Evolutionary conservation across 2,329 filamentous ascomycete species (phyloP), one percentile per base, ranked within the genome.

Genomic region (Aureobasidium vineae): DNA sequence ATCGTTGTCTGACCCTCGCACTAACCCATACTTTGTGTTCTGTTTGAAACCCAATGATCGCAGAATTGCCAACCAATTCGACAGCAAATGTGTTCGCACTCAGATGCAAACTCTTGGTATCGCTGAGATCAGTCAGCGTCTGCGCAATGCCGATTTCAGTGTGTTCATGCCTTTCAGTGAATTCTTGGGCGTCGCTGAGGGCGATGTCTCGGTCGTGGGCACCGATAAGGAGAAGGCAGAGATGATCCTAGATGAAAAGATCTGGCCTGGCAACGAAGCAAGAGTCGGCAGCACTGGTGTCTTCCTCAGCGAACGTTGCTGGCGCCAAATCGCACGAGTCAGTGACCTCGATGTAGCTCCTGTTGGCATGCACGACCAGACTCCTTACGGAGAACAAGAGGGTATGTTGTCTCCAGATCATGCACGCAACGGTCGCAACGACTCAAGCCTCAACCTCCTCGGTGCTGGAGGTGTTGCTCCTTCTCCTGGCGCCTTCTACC

Each of bases 11-110:
- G 87, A 90, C 2, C 86, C 89, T 4, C 91, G 92, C 73, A 90
- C 92, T 13, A 99, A 99, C 73, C 86, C 90, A 0, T 99, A 99
- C 78, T 98, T 97, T 72, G 86, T 99, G 52, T 97, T 99, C 78
- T 99, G 95, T 74, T 80, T 99, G 70, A 99, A 99, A 79, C 94
- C 95, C 26, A 99, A 99, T 72, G 95, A 99, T 76, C 86, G 95
- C 63, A 88, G 95, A 59, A 99, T 99, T 71, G 94, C 95, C 69
- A 99, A 99, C 72, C 95, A 99, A 74, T 99, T 98, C 72, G 95
- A 99, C 77, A 97, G 92, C 84, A 98, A 98, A 78, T 99, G 95
- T 75, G 95, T 99, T 26, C 88, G 95, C 4, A 91, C 90, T 13
- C 95, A 99, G 75, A 86, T 99, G 1, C 94, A 98, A 75, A 96